Evolutionary conservation across 73 alveolate genomes (phyloP), one percentile per base, ranked within the genome.

Genomic region (Symbiodinium natans): DNA sequence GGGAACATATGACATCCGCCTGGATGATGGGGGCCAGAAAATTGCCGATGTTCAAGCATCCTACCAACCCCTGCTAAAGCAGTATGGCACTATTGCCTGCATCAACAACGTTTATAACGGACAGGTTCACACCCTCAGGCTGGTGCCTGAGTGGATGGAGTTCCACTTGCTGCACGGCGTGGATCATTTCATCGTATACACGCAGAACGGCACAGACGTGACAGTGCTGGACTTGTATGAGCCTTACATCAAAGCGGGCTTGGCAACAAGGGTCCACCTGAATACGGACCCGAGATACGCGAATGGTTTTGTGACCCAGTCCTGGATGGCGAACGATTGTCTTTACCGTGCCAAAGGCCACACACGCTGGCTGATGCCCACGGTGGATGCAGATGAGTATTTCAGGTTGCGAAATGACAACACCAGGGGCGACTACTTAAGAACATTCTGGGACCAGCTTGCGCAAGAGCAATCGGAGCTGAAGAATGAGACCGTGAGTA

Each of bases 321-420:
- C 33, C 29, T 59, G 54, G 63, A 23, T 38, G 21, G 10, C 9
- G 36, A n/a, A 82, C 42, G 89, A 82, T 38, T 82, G 89, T 17
- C 59, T 82, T 36, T 38, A 38, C 89, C 89, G 89, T 19, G 59
- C 59, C 34, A 82, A 82, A 39, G 38, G 38, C 63, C 89, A 82
- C 38, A 59, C 89, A 9, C n/a, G 7, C 33, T 82, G 89, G 89
- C 15, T 82, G 36, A 43, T 82, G 54, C 40, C 89, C 59, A 36
- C 63, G 19, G 40, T 82, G 41, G 59, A 82, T 82, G 27, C 27
- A 25, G 89, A 82, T 82, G 89, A 82, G 38, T 82, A 82, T 15
- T 15, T 82, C 34, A 54, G 59, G 63, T 17, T 82, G 89, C 17
- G 36, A 5, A 19, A 46, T 0, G 17, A 46, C 17, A 2, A 46